Evolutionary conservation across 805 yeast genomes (phyloP), one percentile per base, ranked within the genome.

Genomic region (Citeromyces matritensis): DNA sequence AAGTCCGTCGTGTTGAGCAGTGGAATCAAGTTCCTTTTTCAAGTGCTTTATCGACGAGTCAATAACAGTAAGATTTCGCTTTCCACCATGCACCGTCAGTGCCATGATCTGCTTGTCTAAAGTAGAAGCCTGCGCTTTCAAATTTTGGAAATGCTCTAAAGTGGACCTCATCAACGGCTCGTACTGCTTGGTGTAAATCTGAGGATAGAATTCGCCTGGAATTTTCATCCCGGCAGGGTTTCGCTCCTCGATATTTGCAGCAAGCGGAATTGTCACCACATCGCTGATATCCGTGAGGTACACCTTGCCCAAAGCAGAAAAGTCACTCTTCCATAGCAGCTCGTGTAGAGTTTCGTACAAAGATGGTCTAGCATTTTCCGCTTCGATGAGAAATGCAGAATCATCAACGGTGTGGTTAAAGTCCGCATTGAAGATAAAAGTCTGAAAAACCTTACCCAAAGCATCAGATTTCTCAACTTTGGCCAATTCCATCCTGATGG

Each of bases 171-270:
- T 37, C 6, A 47, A 24, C 14, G 40, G 31, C 11, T 44, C 37
- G 29, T 47, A 47, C 11, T 53, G 51, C 9, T 42, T 32, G 0
- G 60, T 43, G 36, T 52, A 61, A 2, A 61, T 42, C 33, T 61
- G 63, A 0, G 66, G 65, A 33, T 58, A 60, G 29, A 59, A 49
- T 12, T 33, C 32, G 14, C 51, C 53, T 2, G 43, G 40, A 10
- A 60, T 19, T 8, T 42, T 39, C 27, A 58, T 40, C 0, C 55
- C 56, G 2, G 42, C 40, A 1, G 42, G 41, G 8, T 47, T 41
- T n/a, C 44, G 35, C 3, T 38, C 39, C 9, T 48, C 49, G 3
- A 51, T 52, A 12, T 45, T 44, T 2, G 46, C 37, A 11, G 50
- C 52, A 28, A 58, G 42, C 6, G 51, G 34, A 11, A 61, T 36